Evolutionary conservation across 176 grass and related monocot genomes (phyloP), one percentile per base, ranked within the genome.

Genomic region (Musa schizocarpa): DNA sequence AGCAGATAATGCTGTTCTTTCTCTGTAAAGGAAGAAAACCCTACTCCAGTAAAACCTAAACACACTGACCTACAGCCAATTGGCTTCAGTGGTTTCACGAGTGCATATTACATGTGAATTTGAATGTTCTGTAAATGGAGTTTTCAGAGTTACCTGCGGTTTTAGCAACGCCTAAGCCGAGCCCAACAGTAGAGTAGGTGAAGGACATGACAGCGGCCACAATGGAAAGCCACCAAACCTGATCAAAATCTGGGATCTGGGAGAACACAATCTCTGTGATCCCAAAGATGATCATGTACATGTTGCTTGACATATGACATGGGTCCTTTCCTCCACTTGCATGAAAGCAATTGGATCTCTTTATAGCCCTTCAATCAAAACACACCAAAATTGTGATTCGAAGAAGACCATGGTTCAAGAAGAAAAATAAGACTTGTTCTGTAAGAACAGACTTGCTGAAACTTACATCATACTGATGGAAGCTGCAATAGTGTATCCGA

Each of bases 401-500:
- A 43, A 43, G 34, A 43, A 43, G 34, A 43, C 34, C 34, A 43
- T 6, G 34, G 3, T 5, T 43, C 0, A 43, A 43, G 34, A 43
- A 43, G 4, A 6, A 43, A 43, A 43, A 43, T 43, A 43, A 43
- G 3, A 43, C 34, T 43, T 43, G 4, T 43, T 43, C 34, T 5
- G 34, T 43, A 43, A 43, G 34, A 43, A 43, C 34, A 43, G 4
- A 3, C 34, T 43, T 43, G 34, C 34, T 6, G 34, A 43, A 43
- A 43, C 34, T 74, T 17, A 88, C 86, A 81, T 83, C 87, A 89
- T 89, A 19, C 87, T 89, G 73, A 79, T 89, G 43, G 87, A 89
- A 74, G 87, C 87, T 4, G 87, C 87, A 57, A 89, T 89, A 0
- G 87, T 89, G 83, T 86, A 89, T 7, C 87, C 87, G 26, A 89